Conservation (phyloP, 495 filamentous ascomycete species). For the Durotheca rogersii region DNA sequence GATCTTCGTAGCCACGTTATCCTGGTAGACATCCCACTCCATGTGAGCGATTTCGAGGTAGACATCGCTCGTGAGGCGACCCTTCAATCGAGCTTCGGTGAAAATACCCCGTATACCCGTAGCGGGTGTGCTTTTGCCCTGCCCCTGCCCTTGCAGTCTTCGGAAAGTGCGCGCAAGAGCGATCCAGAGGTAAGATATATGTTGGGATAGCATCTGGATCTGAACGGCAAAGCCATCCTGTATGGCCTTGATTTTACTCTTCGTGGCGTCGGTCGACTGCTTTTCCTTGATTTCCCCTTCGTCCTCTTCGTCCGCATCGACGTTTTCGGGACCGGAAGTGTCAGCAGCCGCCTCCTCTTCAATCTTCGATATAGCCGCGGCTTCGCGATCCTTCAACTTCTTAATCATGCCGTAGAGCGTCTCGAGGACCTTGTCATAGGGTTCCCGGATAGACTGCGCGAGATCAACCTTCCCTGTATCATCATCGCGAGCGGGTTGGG, state of each 20-base stretch:
- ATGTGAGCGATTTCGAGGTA: conserved; percentile 90
- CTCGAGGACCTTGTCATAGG: conserved; percentile 80
- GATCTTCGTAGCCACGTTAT: conserved; percentile 85
- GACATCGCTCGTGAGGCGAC: conserved; percentile 86
- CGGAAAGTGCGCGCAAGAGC: conserved; percentile 90
- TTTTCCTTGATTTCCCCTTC: conserved; percentile 58
- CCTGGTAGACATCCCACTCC: conserved; percentile 94
- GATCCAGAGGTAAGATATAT: conserved; percentile 90
- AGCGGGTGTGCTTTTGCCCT: conserved; percentile 57
- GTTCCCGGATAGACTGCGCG: conserved; percentile 72
- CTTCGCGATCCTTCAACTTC: conserved; percentile 70
- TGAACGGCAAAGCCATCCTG: conserved; percentile 69
- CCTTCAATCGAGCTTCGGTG: conserved; percentile 77
- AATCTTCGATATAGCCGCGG: conserved; percentile 66
- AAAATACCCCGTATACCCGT: conserved; percentile 85
- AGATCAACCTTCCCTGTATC: conserved; percentile 68
- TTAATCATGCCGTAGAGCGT: conserved; percentile 78
- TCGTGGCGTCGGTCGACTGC: conserved; percentile 54
- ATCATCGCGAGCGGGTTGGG: conserved; percentile 64
- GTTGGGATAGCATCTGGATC: conserved; percentile 68
- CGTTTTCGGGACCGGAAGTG: conserved; percentile 41
- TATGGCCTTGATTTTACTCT: conserved; percentile 67
- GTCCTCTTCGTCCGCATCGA: conserved; percentile 63
- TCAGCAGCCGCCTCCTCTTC: conserved; percentile 56
- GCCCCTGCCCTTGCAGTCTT: conserved; percentile 87